Evolutionary conservation across 176 grass and related monocot genomes (phyloP), one percentile per base, ranked within the genome.

Genomic region (Phoenix dactylifera): DNA sequence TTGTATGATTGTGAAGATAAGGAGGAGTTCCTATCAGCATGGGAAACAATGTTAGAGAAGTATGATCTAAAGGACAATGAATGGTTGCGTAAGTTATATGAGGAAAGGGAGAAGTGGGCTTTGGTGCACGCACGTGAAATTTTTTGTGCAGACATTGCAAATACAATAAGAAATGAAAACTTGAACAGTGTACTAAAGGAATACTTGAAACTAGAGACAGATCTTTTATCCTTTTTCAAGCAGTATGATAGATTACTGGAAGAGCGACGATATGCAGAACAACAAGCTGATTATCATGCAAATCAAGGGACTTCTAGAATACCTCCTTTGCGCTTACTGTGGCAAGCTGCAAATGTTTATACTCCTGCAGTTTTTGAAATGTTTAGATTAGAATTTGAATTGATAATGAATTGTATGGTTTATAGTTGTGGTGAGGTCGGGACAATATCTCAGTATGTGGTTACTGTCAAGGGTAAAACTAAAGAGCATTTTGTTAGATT

Each of bases 41-140:
- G 90, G 90, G 70, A 78, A 49, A 75, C 69, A 10, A 64, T 95
- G 59, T 79, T 49, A 23, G 85, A 60, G 51, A 89, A 89, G 65
- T 95, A 95, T 72, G 79, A 81, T 79, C 26, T 95, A 15, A 89
- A 95, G 60, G 76, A 83, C 55, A 86, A 89, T 28, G 82, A 86
- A 15, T 89, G 90, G 90, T 54, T 95, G 58, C 59, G 39, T 67
- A 85, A 89, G 69, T 75, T 95, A 50, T 89, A 81, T 3, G 28
- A 62, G 63, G 82, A 86, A 29, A 95, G 77, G 68, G 76, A 89
- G 73, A 95, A 76, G 60, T 95, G 90, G 82, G 82, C 79, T 63
- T 86, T 82, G 63, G 64, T 81, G 16, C 89, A 78, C 63, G 82
- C 72, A 20, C 79, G 63, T 69, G 69, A 89, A 52, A 58, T 67